Evolutionary conservation across 2,329 filamentous ascomycete species (phyloP), one percentile per base, ranked within the genome.

Genomic region (Aspergillus proliferans): DNA sequence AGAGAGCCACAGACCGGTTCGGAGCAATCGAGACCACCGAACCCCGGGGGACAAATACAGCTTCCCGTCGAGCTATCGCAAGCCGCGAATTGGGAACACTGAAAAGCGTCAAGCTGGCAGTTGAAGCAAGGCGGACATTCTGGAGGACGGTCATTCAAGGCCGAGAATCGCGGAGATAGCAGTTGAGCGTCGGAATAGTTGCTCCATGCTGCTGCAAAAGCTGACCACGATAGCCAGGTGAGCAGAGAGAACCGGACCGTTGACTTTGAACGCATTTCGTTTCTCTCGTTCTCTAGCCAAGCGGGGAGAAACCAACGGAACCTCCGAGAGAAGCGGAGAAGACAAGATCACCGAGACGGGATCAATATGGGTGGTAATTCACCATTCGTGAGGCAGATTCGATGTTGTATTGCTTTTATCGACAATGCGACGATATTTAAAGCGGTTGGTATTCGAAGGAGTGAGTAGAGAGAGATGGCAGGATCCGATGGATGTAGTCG

Each of bases 41-140:
- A 98, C 33, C 93, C 93, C 15, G 88, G 79, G 7, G 92, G 91
- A 68, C 93, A 98, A 51, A 85, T 81, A 72, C 93, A 98, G 76
- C 94, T 91, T 45, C 93, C 93, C 61, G 89, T 95, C 63, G 84
- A 90, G 62, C 86, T 83, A 69, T 93, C 94, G 70, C 93, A 98
- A 30, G 83, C 79, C 33, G 90, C 87, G 67, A 87, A 98, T 72
- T 98, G 93, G 54, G 88, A 84, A 70, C 93, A 98, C 54, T 83
- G 84, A 69, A 95, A 94, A 54, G 88, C 88, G 24, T 93, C 91
- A 14, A 98, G 81, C 50, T 96, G 87, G 74, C 93, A 98, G 80
- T 98, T 97, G 79, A 98, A 98, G 76, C 93, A 92, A 56, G 60
- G 62, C 8, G 65, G 68, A 50, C 61, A 76, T 28, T 71, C 61